These are phyloP conservation scores for Glomus cerebriforme DNA, from an alignment of 192 early-diverging fungal species.

Conservation along the genomic window DNA sequence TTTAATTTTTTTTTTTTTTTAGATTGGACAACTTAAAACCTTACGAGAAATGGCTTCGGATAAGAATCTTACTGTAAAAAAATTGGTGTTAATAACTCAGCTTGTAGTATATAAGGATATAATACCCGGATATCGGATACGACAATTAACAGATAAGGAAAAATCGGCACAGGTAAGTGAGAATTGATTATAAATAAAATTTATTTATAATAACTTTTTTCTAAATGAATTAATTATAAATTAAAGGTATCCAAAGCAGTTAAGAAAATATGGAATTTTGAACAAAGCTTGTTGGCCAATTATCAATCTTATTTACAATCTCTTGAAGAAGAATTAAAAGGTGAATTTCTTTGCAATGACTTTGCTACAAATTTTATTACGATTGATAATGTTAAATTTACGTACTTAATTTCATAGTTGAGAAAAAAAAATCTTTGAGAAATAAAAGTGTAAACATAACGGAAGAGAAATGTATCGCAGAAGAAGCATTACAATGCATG, in stretches of 20 bases:
- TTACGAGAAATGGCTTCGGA: conserved; percentile 69
- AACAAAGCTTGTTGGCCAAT: conserved; percentile 76
- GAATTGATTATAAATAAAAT: no score
- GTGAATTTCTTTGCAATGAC: conserved; percentile 7
- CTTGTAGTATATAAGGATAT: conserved; percentile 94
- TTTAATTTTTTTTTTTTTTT: conserved; percentile 16
- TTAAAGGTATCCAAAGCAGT: conserved; percentile 87
- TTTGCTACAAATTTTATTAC: neutral
- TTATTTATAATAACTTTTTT: neutral
- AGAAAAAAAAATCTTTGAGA: neutral
- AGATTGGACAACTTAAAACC: conserved; percentile 68
- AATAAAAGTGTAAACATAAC: neutral
- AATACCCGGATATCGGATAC: conserved; percentile 93
- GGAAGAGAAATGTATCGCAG: conserved; percentile 41
- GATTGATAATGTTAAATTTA: neutral
- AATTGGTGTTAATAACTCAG: conserved; percentile 83
- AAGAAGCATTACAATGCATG: conserved; percentile 78
- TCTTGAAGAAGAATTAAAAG: conserved; percentile 59
- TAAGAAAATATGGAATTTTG: conserved; percentile 82
- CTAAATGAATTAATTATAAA: neutral
- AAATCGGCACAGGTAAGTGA: conserved; percentile 43
- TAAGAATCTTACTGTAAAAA: conserved; percentile 64
- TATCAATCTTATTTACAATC: conserved; percentile 86
- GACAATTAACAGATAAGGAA: conserved; percentile 83
- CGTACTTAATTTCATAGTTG: neutral